Percentiles rank a stretch among this genome's conserved stretches.
Evolutionary conservation across 2,329 filamentous ascomycete genomes (phyloP).

Genomic region (Tympanopsis confertula): DNA sequence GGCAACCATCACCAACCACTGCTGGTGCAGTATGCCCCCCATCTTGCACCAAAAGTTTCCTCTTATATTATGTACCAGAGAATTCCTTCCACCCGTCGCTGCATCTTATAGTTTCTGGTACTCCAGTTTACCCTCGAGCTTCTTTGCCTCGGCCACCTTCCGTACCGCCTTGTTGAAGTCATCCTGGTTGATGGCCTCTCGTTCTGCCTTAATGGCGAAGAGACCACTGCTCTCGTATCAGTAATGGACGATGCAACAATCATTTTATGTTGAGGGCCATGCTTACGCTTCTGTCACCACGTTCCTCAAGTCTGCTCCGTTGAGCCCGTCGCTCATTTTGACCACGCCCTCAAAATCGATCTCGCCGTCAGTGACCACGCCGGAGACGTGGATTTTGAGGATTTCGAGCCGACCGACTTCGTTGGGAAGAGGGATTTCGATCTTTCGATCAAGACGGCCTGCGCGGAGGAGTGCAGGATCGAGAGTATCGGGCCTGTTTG

Average conservation of each 20-base stretch:
- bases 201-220: conserved; percentile 96
- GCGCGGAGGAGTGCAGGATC: conserved; percentile 87
- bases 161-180: conserved; percentile 99
- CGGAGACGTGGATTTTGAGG: conserved; percentile 87
- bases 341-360: conserved; percentile 98
- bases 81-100: too few species aligned
- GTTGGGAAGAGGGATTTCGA: conserved; percentile 93
- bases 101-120: conserved; percentile 96
- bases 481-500: conserved; percentile 90
- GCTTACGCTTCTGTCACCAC: conserved; percentile 96
- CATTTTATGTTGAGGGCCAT: conserved; percentile 1
- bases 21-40: too few species aligned
- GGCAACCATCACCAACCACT: too few species aligned
- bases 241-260: conserved; percentile 7
- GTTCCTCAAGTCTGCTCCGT: conserved; percentile 93
- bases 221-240: conserved; percentile 52
- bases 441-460: conserved; percentile 89
- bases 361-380: conserved; percentile 82
- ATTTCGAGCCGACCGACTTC: conserved; percentile 97
- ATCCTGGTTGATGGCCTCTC: conserved; percentile 92
- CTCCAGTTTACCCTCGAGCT: conserved; percentile 93
- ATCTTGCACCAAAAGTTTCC: too few species aligned
- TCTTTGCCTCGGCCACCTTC: conserved; percentile 96
- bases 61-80: too few species aligned
- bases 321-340: conserved; percentile 98